These are phyloP conservation scores for Rhododendron williamsianum DNA, from an alignment of 148 eudicot genomes.

Conservation along the genomic window DNA sequence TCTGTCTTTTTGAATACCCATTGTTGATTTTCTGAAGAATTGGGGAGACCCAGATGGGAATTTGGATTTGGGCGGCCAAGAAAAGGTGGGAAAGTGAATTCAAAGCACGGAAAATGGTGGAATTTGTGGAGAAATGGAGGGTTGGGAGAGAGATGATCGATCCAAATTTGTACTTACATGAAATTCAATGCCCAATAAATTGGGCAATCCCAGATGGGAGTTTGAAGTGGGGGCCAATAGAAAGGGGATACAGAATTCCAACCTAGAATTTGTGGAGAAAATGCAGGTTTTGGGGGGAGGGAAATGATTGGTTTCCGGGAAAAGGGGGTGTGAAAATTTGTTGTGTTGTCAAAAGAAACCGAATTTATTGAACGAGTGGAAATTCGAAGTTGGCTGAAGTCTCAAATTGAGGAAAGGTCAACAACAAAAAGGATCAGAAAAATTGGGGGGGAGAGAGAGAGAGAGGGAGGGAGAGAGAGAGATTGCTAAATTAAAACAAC, in stretches of 20 bases:
- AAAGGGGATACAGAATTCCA: slow-evolving; percentile 1
- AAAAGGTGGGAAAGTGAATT: slow-evolving; percentile 3
- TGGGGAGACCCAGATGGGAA: slow-evolving; percentile 5
- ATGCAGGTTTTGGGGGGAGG: background rate
- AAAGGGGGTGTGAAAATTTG: background rate
- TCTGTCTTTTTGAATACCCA: slow-evolving; percentile 52
- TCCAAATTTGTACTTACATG: background rate
- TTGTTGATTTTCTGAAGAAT: slow-evolving; percentile 12
- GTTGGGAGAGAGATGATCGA: background rate
- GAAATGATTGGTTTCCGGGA: background rate
- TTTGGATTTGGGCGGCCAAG: background rate
- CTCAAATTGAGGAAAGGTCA: background rate
- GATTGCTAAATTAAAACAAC: background rate
- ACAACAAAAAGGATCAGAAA: background rate
- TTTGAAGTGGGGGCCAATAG: background rate
- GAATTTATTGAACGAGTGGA: background rate
- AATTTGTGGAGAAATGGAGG: background rate
- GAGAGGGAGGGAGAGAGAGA: no score
- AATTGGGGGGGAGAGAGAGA: background rate
- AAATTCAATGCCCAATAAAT: background rate
- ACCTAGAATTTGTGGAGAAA: background rate
- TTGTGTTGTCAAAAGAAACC: background rate
- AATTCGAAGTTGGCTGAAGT: background rate
- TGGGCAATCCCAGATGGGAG: background rate
- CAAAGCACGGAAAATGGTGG: background rate